Conservation (phyloP, 2,329 filamentous ascomycete species). For the Penicillium sp. region DNA sequence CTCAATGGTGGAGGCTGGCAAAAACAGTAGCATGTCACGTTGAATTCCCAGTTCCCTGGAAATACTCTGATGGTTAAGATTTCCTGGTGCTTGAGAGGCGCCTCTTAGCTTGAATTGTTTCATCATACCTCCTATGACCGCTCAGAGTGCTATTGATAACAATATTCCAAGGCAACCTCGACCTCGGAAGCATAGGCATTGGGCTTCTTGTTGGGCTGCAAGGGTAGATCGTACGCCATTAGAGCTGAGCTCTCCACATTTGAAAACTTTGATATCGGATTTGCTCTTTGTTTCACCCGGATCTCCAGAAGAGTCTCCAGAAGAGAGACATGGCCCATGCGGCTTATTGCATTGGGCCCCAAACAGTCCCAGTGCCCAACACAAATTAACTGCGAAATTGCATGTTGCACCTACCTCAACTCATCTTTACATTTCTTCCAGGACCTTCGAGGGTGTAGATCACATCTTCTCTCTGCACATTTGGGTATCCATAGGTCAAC, state of each 20-base stretch:
- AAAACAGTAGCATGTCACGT: conserved; percentile 1
- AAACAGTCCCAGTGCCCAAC: conserved; percentile 21
- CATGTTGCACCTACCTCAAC: conserved; percentile 15
- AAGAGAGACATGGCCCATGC: conserved; percentile 23
- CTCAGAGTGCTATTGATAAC: conserved; percentile 4
- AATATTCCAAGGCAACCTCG: background rate
- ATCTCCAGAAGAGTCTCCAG: conserved; percentile 1
- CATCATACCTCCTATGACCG: conserved; percentile 6
- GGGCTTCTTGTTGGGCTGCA: conserved; percentile 27
- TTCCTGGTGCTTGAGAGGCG: conserved; percentile 10
- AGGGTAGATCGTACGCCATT: background rate
- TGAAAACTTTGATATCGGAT: background rate
- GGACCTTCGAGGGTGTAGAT: conserved; percentile 18
- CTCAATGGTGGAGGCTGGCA: background rate
- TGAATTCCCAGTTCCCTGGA: conserved; percentile 5
- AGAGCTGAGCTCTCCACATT: background rate
- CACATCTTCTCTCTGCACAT: conserved; percentile 4
- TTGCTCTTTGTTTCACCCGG: background rate
- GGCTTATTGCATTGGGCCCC: conserved; percentile 24
- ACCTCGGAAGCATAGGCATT: conserved; percentile 13
- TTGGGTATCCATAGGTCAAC: conserved; percentile 17
- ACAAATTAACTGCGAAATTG: conserved; percentile 3
- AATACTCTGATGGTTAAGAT: conserved; percentile 12
- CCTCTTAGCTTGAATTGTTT: conserved; percentile 5
- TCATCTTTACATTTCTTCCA: conserved; percentile 15